phyloP scores from a whole-genome alignment of 139 green algal genomes.

The Chlamydomonas incerta region DNA sequence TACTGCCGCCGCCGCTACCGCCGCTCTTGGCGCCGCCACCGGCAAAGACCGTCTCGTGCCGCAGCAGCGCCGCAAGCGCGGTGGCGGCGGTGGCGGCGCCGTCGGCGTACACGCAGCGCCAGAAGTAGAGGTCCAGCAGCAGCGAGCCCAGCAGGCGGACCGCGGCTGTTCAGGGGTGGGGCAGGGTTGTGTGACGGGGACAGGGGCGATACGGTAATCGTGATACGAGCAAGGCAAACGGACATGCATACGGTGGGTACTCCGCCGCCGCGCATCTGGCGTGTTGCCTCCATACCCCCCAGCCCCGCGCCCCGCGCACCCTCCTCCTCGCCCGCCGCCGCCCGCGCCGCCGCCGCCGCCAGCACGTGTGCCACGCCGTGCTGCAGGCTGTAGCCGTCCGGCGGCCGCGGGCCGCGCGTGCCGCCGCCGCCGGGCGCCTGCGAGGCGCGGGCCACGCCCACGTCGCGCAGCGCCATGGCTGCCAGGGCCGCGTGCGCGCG shows the following conservation, averaged over 20 bases:
- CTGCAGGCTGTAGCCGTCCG: constrained; percentile 4
- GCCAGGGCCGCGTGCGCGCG: not conserved
- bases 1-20: not conserved
- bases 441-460: not conserved
- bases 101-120: constrained; percentile 13
- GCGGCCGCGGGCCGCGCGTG: not conserved
- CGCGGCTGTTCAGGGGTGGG: not conserved
- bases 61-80: constrained; percentile 11
- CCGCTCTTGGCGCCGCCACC: not conserved
- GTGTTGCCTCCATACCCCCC: no score
- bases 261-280: no score
- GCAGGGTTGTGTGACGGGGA: no score
- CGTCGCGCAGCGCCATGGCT: not conserved
- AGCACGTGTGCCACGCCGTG: not conserved
- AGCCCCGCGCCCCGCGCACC: no score
- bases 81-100: not conserved
- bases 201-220: no score
- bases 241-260: no score
- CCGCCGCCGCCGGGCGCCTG: not conserved
- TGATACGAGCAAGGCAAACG: no score
- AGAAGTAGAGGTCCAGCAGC: constrained; percentile 18
- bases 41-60: not conserved
- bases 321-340: not conserved
- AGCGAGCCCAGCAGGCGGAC: not conserved
- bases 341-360: not conserved